Evolutionary conservation across 1,139 yeast genomes (phyloP).

Genomic region (Debaryomyces sp.): DNA sequence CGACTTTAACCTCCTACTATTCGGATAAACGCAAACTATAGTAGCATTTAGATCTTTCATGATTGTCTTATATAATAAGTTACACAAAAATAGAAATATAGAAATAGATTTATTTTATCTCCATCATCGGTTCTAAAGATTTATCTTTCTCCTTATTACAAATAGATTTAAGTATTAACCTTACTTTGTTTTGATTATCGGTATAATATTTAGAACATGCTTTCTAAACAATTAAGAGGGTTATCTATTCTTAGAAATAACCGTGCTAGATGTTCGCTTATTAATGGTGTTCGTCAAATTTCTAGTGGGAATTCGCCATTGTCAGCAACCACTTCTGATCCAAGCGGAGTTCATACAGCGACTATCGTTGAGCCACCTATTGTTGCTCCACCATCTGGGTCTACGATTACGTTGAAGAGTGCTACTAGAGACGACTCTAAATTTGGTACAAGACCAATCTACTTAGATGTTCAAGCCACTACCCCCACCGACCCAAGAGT

Average conservation of each 20-base stretch:
- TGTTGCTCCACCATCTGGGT: constrained; percentile 47
- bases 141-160: background rate
- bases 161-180: background rate
- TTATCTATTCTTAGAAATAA: constrained; percentile 3
- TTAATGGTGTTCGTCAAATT: constrained; percentile 9
- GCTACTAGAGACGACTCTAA: constrained; percentile 49
- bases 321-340: constrained; percentile 18
- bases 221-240: constrained; percentile 9
- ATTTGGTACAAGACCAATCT: constrained; percentile 81
- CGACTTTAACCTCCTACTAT: constrained; percentile 16
- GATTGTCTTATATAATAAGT: background rate
- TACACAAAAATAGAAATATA: constrained; percentile 3
- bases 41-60: background rate
- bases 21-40: background rate
- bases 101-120: background rate
- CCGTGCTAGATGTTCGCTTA: constrained; percentile 1
- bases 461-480: constrained; percentile 95
- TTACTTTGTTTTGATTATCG: background rate
- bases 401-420: constrained; percentile 43
- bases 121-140: background rate
- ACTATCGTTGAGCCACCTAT: constrained; percentile 20
- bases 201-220: constrained; percentile 4
- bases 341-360: constrained; percentile 22
- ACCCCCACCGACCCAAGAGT: constrained; percentile 98
- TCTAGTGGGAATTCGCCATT: constrained; percentile 10